Conservation (phyloP, 495 filamentous ascomycete species). For the Talaromyces nanjingensis region DNA sequence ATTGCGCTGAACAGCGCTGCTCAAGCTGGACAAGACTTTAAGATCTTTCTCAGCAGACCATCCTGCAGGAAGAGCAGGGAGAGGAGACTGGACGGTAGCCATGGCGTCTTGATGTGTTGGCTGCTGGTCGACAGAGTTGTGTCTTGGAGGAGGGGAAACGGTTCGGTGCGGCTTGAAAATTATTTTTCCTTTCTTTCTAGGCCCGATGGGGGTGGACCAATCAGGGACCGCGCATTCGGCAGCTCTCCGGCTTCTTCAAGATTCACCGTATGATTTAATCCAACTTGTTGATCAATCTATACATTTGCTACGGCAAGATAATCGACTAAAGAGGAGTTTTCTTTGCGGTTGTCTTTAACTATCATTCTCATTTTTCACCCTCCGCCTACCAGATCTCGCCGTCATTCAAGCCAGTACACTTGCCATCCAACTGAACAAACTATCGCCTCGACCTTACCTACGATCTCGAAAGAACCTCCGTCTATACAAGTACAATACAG, state of each 20-base stretch:
- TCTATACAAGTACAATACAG: background rate
- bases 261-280: background rate
- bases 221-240: constrained; percentile 23
- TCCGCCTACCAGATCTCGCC: background rate
- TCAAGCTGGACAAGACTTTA: constrained; percentile 66
- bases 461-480: background rate
- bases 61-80: constrained; percentile 71
- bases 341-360: background rate
- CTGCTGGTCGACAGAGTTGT: background rate
- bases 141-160: constrained; percentile 10
- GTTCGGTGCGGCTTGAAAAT: constrained; percentile 13
- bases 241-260: constrained; percentile 9
- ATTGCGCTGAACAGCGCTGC: constrained; percentile 66
- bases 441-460: background rate
- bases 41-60: constrained; percentile 91
- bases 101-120: constrained; percentile 23
- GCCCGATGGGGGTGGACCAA: constrained; percentile 19
- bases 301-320: background rate
- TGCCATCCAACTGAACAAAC: background rate
- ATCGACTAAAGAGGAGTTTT: background rate
- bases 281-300: background rate
- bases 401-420: background rate
- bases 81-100: constrained; percentile 45
- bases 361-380: background rate
- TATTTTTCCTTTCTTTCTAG: constrained; percentile 28